Conservation (phyloP, 768 basidiomycete species). For the Russula dissimulans region DNA sequence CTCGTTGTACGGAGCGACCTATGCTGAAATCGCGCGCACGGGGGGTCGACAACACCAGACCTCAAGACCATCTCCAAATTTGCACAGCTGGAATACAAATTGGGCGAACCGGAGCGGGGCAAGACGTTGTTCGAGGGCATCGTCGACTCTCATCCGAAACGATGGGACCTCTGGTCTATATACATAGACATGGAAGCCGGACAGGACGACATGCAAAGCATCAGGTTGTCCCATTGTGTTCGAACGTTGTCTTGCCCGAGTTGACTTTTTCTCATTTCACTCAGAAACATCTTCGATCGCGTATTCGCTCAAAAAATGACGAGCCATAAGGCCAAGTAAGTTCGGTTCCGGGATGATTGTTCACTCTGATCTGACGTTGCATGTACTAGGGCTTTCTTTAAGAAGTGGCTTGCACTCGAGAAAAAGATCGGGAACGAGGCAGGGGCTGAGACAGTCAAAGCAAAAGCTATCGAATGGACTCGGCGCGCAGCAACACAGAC, state of each 20-base stretch:
- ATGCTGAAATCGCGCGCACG: background rate
- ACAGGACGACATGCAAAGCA: constrained; percentile 66
- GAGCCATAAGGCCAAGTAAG: constrained; percentile 90
- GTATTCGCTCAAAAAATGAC: constrained; percentile 81
- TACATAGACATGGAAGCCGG: constrained; percentile 95
- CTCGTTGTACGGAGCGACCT: background rate
- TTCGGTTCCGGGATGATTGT: constrained; percentile 8
- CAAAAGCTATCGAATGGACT: constrained; percentile 89
- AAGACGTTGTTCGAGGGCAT: constrained; percentile 96
- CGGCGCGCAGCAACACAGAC: constrained; percentile 40
- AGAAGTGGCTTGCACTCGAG: constrained; percentile 93
- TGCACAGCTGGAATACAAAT: constrained; percentile 90
- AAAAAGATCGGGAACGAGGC: constrained; percentile 79
- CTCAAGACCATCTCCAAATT: constrained; percentile 93
- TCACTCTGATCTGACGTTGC: background rate
- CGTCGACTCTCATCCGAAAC: constrained; percentile 88
- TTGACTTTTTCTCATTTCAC: background rate
- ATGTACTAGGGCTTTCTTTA: constrained; percentile 73
- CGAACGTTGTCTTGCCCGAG: background rate
- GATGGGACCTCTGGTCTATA: constrained; percentile 91
- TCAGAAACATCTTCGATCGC: constrained; percentile 79
- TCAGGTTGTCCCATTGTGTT: constrained; percentile 43
- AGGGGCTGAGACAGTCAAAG: constrained; percentile 72
- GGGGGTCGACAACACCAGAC: constrained; percentile 40
- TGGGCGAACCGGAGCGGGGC: constrained; percentile 89